Evolutionary conservation across 176 grass and related monocot genomes (phyloP).

Genomic region (Tillandsia fasciculata): DNA sequence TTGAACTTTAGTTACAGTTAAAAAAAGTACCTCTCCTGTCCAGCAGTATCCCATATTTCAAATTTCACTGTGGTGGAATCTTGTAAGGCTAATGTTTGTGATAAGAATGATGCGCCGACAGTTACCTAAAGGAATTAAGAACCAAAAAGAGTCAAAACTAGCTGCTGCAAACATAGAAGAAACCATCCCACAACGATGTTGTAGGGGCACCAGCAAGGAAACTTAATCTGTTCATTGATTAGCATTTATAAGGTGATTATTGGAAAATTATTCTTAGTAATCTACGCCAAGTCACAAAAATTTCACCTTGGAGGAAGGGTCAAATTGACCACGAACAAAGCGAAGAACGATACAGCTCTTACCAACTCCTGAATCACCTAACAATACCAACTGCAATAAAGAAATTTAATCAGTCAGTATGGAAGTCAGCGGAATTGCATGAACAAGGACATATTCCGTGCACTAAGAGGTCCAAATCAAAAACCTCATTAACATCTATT

Average conservation of each 20-base stretch:
- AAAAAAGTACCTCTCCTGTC: slow-evolving; percentile 74
- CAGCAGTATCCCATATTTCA: slow-evolving; percentile 99
- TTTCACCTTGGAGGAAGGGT: slow-evolving; percentile 89
- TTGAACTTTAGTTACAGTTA: neutral
- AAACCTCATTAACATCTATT: neutral
- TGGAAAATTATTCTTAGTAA: slow-evolving; percentile 14
- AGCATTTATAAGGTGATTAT: too few relatives aligned
- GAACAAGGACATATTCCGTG: neutral
- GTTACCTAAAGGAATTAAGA: slow-evolving; percentile 51
- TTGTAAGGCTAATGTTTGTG: slow-evolving; percentile 88
- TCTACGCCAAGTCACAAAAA: slow-evolving; percentile 1
- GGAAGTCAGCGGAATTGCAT: neutral
- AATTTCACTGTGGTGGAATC: slow-evolving; percentile 83
- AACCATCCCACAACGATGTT: too few relatives aligned
- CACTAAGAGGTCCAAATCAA: slow-evolving; percentile 6
- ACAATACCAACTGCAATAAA: slow-evolving; percentile 58
- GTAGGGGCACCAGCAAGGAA: too few relatives aligned
- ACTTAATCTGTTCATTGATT: too few relatives aligned
- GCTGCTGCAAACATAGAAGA: neutral
- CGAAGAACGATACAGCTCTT: slow-evolving; percentile 99
- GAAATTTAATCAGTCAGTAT: slow-evolving; percentile 16
- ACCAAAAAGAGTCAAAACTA: slow-evolving; percentile 17
- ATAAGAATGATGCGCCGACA: slow-evolving; percentile 90
- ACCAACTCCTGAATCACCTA: slow-evolving; percentile 89
- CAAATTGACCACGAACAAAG: slow-evolving; percentile 92